phyloP scores from a whole-genome alignment of 371 early-diverging fungal genomes.

The Mortierella sp. region DNA sequence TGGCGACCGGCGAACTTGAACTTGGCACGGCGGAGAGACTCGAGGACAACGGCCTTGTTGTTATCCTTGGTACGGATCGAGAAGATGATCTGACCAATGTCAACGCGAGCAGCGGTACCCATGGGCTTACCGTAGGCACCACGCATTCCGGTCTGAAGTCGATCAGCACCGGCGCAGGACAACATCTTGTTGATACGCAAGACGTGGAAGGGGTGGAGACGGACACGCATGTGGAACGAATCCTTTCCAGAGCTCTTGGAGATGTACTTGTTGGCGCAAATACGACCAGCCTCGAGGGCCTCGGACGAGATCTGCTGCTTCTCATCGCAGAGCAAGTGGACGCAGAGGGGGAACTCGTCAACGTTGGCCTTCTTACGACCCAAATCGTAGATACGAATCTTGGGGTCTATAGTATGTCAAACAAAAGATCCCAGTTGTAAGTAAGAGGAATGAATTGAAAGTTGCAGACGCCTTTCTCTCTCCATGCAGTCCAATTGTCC shows the following conservation, averaged over 20 bases:
- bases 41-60: conserved; percentile 95
- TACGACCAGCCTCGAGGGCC: conserved; percentile 94
- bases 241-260: conserved; percentile 99
- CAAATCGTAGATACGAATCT: conserved; percentile 99
- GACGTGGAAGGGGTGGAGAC: conserved; percentile 99
- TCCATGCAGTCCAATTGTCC: no score
- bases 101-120: conserved; percentile 99
- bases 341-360: conserved; percentile 97
- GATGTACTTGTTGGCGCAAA: conserved; percentile 99
- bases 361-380: conserved; percentile 99
- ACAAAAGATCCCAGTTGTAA: neutral
- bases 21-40: conserved; percentile 99
- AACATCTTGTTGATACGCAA: conserved; percentile 99
- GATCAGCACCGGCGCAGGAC: conserved; percentile 99
- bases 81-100: conserved; percentile 99
- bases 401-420: conserved; percentile 87
- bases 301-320: conserved; percentile 99
- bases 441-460: no score
- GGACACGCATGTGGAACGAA: conserved; percentile 99
- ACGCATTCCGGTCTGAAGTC: conserved; percentile 99
- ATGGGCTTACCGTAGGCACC: conserved; percentile 99
- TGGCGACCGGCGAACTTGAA: conserved; percentile 99
- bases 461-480: no score
- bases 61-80: conserved; percentile 98
- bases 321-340: conserved; percentile 99